phyloP scores from a whole-genome alignment of 768 basidiomycete species.

The Tricholoma terreum region DNA sequence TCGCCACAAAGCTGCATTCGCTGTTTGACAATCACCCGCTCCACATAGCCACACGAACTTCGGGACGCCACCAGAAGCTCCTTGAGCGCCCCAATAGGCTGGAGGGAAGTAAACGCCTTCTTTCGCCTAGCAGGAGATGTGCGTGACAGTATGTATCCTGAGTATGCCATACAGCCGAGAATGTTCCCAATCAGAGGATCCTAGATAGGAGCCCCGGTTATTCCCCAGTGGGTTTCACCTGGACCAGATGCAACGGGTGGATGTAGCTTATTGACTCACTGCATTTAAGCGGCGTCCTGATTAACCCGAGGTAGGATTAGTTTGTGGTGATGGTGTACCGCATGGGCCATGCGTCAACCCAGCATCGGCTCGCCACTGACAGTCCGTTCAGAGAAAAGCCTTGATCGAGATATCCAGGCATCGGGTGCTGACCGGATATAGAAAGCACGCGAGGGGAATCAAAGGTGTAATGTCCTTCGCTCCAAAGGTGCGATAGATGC shows the following conservation, averaged over 20 bases:
- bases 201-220: slow-evolving; percentile 35
- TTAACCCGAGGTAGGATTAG: slow-evolving; percentile 52
- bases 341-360: slow-evolving; percentile 52
- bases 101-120: slow-evolving; percentile 44
- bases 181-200: slow-evolving; percentile 25
- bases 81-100: slow-evolving; percentile 44
- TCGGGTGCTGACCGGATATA: slow-evolving; percentile 30
- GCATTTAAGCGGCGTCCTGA: slow-evolving; percentile 56
- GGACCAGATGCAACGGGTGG: neutral
- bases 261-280: slow-evolving; percentile 24
- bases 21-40: slow-evolving; percentile 51
- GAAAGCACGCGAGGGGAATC: slow-evolving; percentile 30
- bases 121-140: slow-evolving; percentile 56
- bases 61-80: slow-evolving; percentile 48
- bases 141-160: slow-evolving; percentile 41
- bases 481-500: slow-evolving; percentile 33
- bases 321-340: slow-evolving; percentile 37
- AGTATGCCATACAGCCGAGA: slow-evolving; percentile 28
- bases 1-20: slow-evolving; percentile 56
- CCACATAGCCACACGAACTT: slow-evolving; percentile 40
- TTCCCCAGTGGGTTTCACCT: too few species aligned
- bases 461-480: slow-evolving; percentile 12
- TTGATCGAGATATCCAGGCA: neutral
- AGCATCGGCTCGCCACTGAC: slow-evolving; percentile 40
- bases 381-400: slow-evolving; percentile 14